Base-by-base conservation (phyloP, 768 basidiomycete genomes). In the Pleurotus sapidus region DNA sequence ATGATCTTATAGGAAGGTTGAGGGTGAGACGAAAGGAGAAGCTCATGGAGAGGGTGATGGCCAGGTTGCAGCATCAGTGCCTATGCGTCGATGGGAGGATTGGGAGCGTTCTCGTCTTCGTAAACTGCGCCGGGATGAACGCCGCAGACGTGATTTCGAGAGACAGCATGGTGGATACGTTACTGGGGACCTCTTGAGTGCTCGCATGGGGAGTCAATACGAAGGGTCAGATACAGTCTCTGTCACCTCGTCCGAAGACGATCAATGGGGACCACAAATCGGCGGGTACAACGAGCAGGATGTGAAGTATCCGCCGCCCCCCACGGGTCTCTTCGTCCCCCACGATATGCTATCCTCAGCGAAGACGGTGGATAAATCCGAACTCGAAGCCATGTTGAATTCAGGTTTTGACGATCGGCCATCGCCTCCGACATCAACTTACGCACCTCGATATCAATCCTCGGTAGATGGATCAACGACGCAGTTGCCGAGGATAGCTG, bases 81-180 rank as follows among this genome's bases (percentile, higher is more conserved):
- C 97, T 0, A 74, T 98, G 68, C 85, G 96, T n/a, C 83, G 96
- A 49, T 99, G 97, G 97, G 97, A 98, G 72, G 96, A 99, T 64
- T 99, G 96, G 97, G 97, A 99, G 67, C 85, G 95, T 20, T 96
- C 94, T 23, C 82, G 97, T 45, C 78, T 98, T 47, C 88, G 96
- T 50, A 98, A 98, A 73, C 60, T 96, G 30, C 86, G 84, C 59
- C 86, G 97, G 1, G 95, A 97, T 65, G 92, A 94, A 64, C 81
- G 88, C 62, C 78, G 93, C 57, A 75, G 88, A 57, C 79, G 77
- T 65, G 94, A 98, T 5, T 82, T 97, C 62, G 94, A 95, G 65
- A 84, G 91, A 45, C 70, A 77, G 34, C 86, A 91, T 68, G 88
- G 89, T 27, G 89, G 91, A 40, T 88, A 86, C 67, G 71, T 80